Percentiles rank a stretch among this genome's conserved stretches.
phyloP scores from a whole-genome alignment of 441 rosid species.

The Lepidium campestre region DNA sequence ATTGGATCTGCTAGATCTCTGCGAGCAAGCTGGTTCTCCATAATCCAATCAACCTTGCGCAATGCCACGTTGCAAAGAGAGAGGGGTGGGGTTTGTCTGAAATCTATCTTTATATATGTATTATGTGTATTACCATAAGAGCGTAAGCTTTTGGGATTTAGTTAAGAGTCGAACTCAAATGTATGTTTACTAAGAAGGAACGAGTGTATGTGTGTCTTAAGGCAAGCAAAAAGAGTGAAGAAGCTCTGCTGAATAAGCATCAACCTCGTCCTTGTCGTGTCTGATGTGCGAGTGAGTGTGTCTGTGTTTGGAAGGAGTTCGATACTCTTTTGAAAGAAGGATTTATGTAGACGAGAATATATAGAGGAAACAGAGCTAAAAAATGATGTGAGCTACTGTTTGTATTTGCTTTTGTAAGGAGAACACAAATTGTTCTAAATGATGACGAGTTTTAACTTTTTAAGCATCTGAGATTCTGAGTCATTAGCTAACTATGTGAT shows the following conservation, averaged over 20 bases:
- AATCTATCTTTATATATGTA: slow-evolving; percentile 16
- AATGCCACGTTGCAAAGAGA: slow-evolving; percentile 7
- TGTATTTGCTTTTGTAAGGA: slow-evolving; percentile 20
- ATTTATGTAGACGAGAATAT: slow-evolving; percentile 21
- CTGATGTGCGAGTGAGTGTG: slow-evolving; percentile 22
- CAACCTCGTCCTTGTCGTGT: slow-evolving; percentile 16
- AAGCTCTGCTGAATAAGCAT: slow-evolving; percentile 24
- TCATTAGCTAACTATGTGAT: no score
- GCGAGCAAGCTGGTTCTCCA: slow-evolving; percentile 76
- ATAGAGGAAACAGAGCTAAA: slow-evolving; percentile 8
- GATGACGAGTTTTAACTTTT: slow-evolving; percentile 6
- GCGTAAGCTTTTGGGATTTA: slow-evolving; percentile 34
- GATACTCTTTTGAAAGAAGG: slow-evolving; percentile 17
- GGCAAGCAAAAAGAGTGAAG: slow-evolving; percentile 23
- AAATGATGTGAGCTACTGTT: slow-evolving; percentile 14
- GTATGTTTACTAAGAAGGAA: slow-evolving; percentile 22
- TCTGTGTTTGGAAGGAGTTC: slow-evolving; percentile 26
- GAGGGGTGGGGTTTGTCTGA: slow-evolving; percentile 2
- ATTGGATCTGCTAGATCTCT: slow-evolving; percentile 83
- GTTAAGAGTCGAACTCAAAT: slow-evolving; percentile 22
- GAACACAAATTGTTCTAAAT: slow-evolving; percentile 1
- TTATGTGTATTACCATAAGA: slow-evolving; percentile 19
- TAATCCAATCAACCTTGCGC: slow-evolving; percentile 33
- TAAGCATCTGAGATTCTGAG: not conserved
- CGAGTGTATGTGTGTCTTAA: slow-evolving; percentile 4